A percentile compares a stretch with the other conserved stretches of the same genome.
These are phyloP conservation scores for Myochromella boudieri DNA, from an alignment of 768 basidiomycete species.

Conservation along the genomic window DNA sequence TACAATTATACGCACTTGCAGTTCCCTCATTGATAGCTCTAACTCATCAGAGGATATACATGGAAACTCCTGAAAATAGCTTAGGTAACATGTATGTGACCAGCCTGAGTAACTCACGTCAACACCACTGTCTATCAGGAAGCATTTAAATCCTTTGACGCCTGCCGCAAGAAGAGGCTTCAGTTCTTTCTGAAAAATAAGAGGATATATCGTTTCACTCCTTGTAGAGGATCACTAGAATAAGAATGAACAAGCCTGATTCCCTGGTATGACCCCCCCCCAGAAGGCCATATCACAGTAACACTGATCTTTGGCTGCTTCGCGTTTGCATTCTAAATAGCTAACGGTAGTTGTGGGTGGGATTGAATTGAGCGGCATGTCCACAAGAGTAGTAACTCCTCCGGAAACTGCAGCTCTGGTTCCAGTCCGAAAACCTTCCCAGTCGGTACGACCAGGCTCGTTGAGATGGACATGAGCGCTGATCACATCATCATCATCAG, in stretches of 20 bases:
- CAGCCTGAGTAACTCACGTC: conserved; percentile 55
- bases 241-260: conserved; percentile 53
- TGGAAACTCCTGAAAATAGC: conserved; percentile 82
- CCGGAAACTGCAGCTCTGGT: conserved; percentile 89
- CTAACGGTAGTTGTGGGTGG: conserved; percentile 89
- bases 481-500: conserved; percentile 9
- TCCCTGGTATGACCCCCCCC: conserved; percentile 94
- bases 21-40: conserved; percentile 62
- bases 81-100: not conserved
- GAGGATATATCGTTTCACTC: not conserved
- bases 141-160: conserved; percentile 96
- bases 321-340: conserved; percentile 71
- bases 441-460: conserved; percentile 89
- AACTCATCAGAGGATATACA: conserved; percentile 75
- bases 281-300: conserved; percentile 87
- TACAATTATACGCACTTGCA: conserved; percentile 54
- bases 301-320: conserved; percentile 71
- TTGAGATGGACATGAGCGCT: conserved; percentile 93
- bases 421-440: conserved; percentile 95
- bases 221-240: not conserved
- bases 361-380: conserved; percentile 98
- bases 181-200: conserved; percentile 57
- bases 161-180: conserved; percentile 75
- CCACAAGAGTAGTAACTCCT: conserved; percentile 93
- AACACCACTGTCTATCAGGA: conserved; percentile 93